These are phyloP conservation scores for Xenosphaeropsis pyriputrescens DNA, from an alignment of 2,329 filamentous ascomycete genomes.

Conservation along the genomic window DNA sequence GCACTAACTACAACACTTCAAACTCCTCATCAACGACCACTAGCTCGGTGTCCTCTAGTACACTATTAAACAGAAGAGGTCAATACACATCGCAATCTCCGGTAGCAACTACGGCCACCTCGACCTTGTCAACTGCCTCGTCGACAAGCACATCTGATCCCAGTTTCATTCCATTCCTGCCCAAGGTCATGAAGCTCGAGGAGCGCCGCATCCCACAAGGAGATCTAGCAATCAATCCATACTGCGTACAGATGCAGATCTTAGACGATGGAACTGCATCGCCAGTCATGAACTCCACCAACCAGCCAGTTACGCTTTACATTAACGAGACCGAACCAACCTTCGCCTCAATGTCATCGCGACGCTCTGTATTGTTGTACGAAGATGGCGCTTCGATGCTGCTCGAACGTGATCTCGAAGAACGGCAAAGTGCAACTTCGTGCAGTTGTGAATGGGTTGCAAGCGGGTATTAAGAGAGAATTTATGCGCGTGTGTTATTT, in stretches of 20 bases:
- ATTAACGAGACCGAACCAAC: slow-evolving; percentile 15
- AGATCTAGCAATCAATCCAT: slow-evolving; percentile 26
- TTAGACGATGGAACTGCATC: slow-evolving; percentile 28
- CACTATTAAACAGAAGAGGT: not conserved
- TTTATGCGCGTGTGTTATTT: too few relatives aligned
- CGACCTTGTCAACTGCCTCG: slow-evolving; percentile 13
- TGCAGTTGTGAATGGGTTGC: too few relatives aligned
- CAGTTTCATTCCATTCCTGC: slow-evolving; percentile 21
- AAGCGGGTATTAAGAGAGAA: too few relatives aligned
- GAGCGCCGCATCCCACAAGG: slow-evolving; percentile 33
- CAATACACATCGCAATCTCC: not conserved
- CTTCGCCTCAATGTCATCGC: not conserved
- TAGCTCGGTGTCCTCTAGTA: not conserved
- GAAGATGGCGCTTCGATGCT: too few relatives aligned
- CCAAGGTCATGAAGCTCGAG: slow-evolving; percentile 49
- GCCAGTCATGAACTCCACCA: slow-evolving; percentile 10
- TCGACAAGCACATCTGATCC: slow-evolving; percentile 9
- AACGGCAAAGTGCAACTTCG: too few relatives aligned
- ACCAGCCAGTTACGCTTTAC: slow-evolving; percentile 10
- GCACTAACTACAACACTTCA: slow-evolving; percentile 16
- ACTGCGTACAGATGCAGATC: slow-evolving; percentile 51
- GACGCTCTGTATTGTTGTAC: too few relatives aligned
- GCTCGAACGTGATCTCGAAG: too few relatives aligned
- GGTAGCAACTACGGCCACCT: slow-evolving; percentile 2
- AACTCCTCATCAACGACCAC: slow-evolving; percentile 3